Evolutionary conservation across 2,329 filamentous ascomycete species (phyloP).

Genomic region (Hypoxylon sp.): DNA sequence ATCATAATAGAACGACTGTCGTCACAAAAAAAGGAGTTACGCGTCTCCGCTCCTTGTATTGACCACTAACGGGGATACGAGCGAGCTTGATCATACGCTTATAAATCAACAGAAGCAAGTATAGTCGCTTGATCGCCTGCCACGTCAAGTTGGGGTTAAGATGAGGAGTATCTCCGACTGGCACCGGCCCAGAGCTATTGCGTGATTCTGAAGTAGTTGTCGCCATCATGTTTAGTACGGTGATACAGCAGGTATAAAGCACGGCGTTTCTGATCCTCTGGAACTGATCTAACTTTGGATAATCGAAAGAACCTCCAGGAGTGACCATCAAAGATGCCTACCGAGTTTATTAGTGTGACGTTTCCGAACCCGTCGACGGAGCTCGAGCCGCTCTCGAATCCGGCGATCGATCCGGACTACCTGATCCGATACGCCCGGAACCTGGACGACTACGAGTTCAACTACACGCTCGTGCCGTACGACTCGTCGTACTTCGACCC

Average conservation of each 20-base stretch:
- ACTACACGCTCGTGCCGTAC: slow-evolving; percentile 69
- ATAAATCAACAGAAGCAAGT: slow-evolving; percentile 27
- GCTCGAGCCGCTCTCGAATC: slow-evolving; percentile 59
- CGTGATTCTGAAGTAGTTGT: slow-evolving; percentile 34
- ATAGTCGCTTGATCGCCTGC: neutral
- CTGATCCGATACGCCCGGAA: slow-evolving; percentile 63
- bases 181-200: slow-evolving; percentile 34
- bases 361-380: slow-evolving; percentile 66
- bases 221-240: slow-evolving; percentile 25
- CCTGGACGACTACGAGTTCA: slow-evolving; percentile 67
- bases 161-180: slow-evolving; percentile 28
- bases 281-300: slow-evolving; percentile 1
- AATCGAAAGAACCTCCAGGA: slow-evolving; percentile 2
- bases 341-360: slow-evolving; percentile 66
- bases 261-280: neutral
- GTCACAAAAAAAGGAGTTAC: too few relatives aligned
- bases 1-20: neutral
- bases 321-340: slow-evolving; percentile 49
- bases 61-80: too few relatives aligned
- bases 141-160: slow-evolving; percentile 14
- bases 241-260: slow-evolving; percentile 21
- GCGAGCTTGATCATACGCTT: slow-evolving; percentile 8
- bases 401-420: slow-evolving; percentile 62
- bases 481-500: slow-evolving; percentile 63
- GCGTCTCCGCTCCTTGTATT: too few relatives aligned